phyloP scores from a whole-genome alignment of 805 yeast species.

The Hanseniaspora hatyaiensis region DNA sequence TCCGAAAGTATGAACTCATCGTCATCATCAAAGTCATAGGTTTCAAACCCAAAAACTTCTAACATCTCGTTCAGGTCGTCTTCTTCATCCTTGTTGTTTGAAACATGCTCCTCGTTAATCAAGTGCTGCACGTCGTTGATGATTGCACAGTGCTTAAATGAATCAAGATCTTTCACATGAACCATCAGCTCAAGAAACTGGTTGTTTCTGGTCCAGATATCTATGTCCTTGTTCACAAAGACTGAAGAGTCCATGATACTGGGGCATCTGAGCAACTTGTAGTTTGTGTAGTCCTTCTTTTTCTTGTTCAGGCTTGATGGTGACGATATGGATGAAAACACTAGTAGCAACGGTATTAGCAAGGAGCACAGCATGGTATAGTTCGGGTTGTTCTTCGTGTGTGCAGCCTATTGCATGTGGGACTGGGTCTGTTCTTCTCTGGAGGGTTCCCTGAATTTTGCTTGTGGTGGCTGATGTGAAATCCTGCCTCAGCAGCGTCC shows the following conservation, averaged over 20 bases:
- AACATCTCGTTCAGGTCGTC: slow-evolving; percentile 13
- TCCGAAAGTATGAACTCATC: slow-evolving; percentile 11
- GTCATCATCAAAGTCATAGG: slow-evolving; percentile 28
- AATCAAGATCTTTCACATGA: slow-evolving; percentile 17
- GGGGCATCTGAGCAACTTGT: slow-evolving; percentile 3
- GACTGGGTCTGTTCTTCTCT: too few relatives aligned
- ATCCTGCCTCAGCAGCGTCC: too few relatives aligned
- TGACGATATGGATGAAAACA: too few relatives aligned
- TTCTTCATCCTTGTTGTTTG: slow-evolving; percentile 28
- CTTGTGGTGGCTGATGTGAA: too few relatives aligned
- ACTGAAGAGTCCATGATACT: background rate
- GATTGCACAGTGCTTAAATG: slow-evolving; percentile 32
- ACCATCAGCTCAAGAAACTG: slow-evolving; percentile 39
- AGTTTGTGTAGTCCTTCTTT: slow-evolving; percentile 2
- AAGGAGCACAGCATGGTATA: too few relatives aligned
- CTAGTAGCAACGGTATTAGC: too few relatives aligned
- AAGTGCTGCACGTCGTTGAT: slow-evolving; percentile 48
- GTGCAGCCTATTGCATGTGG: too few relatives aligned
- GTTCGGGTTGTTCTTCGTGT: too few relatives aligned
- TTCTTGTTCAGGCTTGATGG: too few relatives aligned
- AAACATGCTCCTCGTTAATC: slow-evolving; percentile 39
- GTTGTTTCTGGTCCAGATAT: slow-evolving; percentile 41
- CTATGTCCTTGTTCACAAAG: slow-evolving; percentile 18
- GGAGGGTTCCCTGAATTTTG: too few relatives aligned
- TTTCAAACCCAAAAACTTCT: slow-evolving; percentile 19